Base-by-base conservation (phyloP, 2,329 filamentous ascomycete species). In the Polytolypa hystricis region DNA sequence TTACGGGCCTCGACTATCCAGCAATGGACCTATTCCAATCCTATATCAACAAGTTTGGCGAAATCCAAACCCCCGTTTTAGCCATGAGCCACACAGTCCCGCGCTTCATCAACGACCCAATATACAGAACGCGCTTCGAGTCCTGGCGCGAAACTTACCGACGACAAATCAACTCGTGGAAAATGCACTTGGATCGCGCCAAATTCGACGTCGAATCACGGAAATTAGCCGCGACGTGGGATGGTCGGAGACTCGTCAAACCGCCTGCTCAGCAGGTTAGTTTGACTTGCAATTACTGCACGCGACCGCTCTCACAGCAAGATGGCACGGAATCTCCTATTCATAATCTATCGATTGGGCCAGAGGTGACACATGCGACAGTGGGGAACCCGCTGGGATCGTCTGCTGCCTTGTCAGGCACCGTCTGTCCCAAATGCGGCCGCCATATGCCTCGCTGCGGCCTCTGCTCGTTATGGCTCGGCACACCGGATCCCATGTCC, bases 131-230 rank as follows among this genome's bases (percentile, higher is more conserved):
- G 0, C 69, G 69, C 39, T 77, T 72, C 55, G 59, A 69, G 31
- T 62, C 71, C 43, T 79, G 75, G 75, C 71, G 71, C 43, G 70
- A 77, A 41, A 69, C 67, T 4, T 80, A 79, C 51, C 69, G 75
- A 40, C 59, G 64, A 42, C 67, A 71, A 38, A 73, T 79, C 58
- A 75, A 78, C 47, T 64, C 64, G 6, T 79, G 74, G 73, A 71
- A 71, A 37, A 62, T 74, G 6, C 75, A 77, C 47, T 61, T 73
- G 17, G 65, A 75, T 41, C 70, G 75, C 20, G 71, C 73, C 2
- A 64, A 65, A 21, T 79, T 78, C 54, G 70, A 73, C 40, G 70
- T 75, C 33, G 66, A 70, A 41, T 73, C 74, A 46, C 70, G 69
- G 38, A 64, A 65, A 21, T 64, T 68, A 27, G 66, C 70, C 31